Percentiles rank a stretch among this genome's conserved stretches.
Evolutionary conservation across 106 monocot genomes (phyloP).

Genomic region (Dendrobium huoshanense): DNA sequence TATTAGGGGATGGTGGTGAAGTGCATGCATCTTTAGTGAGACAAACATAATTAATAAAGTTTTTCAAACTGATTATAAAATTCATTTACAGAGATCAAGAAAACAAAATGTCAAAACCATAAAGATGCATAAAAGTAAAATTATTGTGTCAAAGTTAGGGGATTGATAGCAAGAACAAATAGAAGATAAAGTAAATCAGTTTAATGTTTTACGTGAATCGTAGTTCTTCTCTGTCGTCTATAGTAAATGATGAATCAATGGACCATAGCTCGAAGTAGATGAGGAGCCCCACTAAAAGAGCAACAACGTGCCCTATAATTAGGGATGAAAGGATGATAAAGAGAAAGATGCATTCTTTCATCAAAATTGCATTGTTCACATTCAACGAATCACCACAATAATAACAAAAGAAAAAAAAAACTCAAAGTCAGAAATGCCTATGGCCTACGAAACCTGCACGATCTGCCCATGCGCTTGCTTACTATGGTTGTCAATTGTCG

Average conservation of each 20-base stretch:
- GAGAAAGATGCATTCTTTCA: no score
- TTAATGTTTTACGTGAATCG: constrained; percentile 12
- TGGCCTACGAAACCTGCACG: no score
- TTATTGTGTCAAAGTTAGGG: neutral
- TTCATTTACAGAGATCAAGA: neutral
- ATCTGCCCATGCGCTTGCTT: no score
- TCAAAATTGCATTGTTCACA: no score
- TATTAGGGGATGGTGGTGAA: no score
- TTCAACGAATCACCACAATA: no score
- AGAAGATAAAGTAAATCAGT: neutral
- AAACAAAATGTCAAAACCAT: neutral
- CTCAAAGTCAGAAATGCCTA: no score
- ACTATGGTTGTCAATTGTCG: no score
- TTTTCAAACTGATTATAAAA: neutral
- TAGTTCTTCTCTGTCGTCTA: constrained; percentile 51
- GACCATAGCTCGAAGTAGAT: constrained; percentile 58
- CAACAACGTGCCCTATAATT: constrained; percentile 33
- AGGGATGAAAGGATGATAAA: neutral
- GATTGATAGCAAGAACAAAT: neutral
- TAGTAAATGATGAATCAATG: constrained; percentile 31
- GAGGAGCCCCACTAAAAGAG: constrained; percentile 39
- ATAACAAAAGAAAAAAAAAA: no score
- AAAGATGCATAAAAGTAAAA: neutral
- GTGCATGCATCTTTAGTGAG: no score
- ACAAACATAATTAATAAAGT: neutral